Evolutionary conservation across 139 green algal species (phyloP).

Genomic region (Auxenochlorella protothecoides): DNA sequence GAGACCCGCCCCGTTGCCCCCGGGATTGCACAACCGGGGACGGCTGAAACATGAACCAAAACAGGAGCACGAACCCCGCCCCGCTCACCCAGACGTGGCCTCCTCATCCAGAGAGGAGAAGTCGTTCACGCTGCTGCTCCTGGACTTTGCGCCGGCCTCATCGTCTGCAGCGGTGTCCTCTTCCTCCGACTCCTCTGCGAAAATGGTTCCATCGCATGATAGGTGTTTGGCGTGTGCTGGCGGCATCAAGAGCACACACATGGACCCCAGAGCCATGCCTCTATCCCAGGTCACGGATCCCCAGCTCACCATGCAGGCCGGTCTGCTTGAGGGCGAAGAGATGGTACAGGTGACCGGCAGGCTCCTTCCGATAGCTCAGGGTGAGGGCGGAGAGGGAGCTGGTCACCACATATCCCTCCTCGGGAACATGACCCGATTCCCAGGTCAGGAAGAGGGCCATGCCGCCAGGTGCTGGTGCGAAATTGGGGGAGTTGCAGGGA

Average conservation of each 20-base stretch:
- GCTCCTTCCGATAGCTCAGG: constrained; percentile 39
- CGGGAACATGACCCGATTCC: constrained; percentile 5
- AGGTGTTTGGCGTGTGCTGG: too few species aligned
- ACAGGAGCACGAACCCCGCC: too few species aligned
- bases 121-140: constrained; percentile 14
- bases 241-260: too few species aligned
- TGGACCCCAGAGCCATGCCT: too few species aligned
- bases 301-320: constrained; percentile 48
- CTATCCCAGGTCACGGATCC: neutral
- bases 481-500: too few species aligned
- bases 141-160: neutral
- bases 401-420: constrained; percentile 24
- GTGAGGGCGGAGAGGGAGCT: constrained; percentile 18
- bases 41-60: too few species aligned
- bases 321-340: constrained; percentile 41
- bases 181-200: constrained; percentile 6
- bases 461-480: too few species aligned
- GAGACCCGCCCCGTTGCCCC: too few species aligned
- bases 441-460: neutral
- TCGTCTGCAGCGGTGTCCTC: constrained; percentile 1
- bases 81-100: constrained; percentile 11
- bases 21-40: too few species aligned
- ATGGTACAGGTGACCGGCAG: constrained; percentile 56
- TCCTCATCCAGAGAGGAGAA: constrained; percentile 18
- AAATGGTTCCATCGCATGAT: too few species aligned